Conservation (phyloP, 2,329 filamentous ascomycete species). For the Penicillium sp. region DNA sequence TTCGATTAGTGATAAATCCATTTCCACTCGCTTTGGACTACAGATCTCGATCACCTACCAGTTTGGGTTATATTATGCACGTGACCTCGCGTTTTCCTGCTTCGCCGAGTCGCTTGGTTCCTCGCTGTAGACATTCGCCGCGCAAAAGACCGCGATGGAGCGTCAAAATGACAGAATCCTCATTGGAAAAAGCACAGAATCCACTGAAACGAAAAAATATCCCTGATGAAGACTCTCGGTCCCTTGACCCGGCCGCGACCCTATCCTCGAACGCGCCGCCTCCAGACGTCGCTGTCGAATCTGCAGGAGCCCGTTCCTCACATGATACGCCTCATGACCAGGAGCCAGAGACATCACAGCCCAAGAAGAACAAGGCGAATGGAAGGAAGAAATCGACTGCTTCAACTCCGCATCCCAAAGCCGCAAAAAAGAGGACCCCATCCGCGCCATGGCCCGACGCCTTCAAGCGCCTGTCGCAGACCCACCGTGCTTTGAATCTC, state of each 20-base stretch:
- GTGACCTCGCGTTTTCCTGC: slow-evolving; percentile 21
- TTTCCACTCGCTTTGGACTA: background rate
- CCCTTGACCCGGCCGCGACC: background rate
- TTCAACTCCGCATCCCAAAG: slow-evolving; percentile 7
- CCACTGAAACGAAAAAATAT: slow-evolving; percentile 22
- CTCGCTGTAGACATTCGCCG: background rate
- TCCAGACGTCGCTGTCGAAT: slow-evolving; percentile 1
- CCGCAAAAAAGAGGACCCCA: slow-evolving; percentile 25
- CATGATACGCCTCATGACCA: background rate
- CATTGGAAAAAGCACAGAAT: background rate
- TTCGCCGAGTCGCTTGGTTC: background rate
- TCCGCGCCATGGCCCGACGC: slow-evolving; percentile 68
- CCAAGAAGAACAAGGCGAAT: slow-evolving; percentile 4
- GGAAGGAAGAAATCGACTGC: slow-evolving; percentile 7
- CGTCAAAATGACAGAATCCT: slow-evolving; percentile 23
- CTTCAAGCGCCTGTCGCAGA: slow-evolving; percentile 70
- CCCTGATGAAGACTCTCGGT: slow-evolving; percentile 6
- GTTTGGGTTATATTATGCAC: slow-evolving; percentile 12
- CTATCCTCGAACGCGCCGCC: slow-evolving; percentile 18
- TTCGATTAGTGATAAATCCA: no score
- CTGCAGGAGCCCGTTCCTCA: slow-evolving; percentile 1
- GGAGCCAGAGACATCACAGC: background rate
- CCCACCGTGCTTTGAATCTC: slow-evolving; percentile 80
- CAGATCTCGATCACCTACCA: background rate
- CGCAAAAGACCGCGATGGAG: slow-evolving; percentile 23